These are phyloP conservation scores for Mollisiaceae sp. DNA, from an alignment of 2,329 filamentous ascomycete genomes.

Conservation along the genomic window DNA sequence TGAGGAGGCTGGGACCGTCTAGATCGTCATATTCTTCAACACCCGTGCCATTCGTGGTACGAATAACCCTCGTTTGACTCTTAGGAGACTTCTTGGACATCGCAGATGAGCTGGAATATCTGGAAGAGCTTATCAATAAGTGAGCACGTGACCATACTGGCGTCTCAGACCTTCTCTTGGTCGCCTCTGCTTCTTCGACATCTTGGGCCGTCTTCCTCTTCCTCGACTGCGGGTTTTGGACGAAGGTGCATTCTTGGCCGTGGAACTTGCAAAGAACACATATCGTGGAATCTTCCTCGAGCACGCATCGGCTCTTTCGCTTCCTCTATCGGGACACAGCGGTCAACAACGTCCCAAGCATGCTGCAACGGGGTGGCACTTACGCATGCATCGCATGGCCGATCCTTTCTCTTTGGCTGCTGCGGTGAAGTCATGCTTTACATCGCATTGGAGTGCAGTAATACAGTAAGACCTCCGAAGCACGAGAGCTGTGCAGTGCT, in stretches of 20 bases:
- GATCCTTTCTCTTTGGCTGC: slow-evolving; percentile 77
- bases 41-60: slow-evolving; percentile 65
- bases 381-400: slow-evolving; percentile 64
- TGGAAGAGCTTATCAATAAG: slow-evolving; percentile 46
- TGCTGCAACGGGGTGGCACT: slow-evolving; percentile 15
- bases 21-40: slow-evolving; percentile 73
- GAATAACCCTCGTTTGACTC: slow-evolving; percentile 57
- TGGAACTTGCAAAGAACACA: slow-evolving; percentile 79
- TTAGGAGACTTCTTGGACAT: slow-evolving; percentile 50
- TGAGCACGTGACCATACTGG: slow-evolving; percentile 27
- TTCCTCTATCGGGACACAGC: slow-evolving; percentile 32
- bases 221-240: slow-evolving; percentile 73
- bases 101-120: slow-evolving; percentile 57
- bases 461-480: background rate
- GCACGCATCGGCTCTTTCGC: slow-evolving; percentile 62
- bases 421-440: slow-evolving; percentile 64
- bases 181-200: slow-evolving; percentile 38
- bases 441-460: slow-evolving; percentile 4
- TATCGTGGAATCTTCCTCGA: slow-evolving; percentile 72
- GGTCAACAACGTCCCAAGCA: slow-evolving; percentile 7
- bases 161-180: slow-evolving; percentile 33
- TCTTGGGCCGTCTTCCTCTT: slow-evolving; percentile 77
- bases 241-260: slow-evolving; percentile 77
- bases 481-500: background rate
- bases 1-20: slow-evolving; percentile 66